Percentiles rank a stretch among this genome's conserved stretches.
Evolutionary conservation across 2,329 filamentous ascomycete species (phyloP).

Genomic region (Sporothrix inflata): DNA sequence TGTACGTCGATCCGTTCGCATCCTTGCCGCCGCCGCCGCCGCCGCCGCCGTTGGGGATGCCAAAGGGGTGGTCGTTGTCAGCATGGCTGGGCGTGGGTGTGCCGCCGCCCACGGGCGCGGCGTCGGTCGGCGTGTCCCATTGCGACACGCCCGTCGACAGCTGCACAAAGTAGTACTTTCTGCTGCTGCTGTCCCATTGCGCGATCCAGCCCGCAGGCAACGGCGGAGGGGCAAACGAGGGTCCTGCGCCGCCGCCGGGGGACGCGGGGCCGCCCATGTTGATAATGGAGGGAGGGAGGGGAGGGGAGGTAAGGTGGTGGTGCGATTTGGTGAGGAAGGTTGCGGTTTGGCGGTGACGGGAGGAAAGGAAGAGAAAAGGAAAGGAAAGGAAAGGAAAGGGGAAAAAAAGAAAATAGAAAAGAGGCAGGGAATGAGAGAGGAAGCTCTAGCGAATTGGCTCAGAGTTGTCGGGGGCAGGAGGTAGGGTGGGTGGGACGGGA

Average conservation of each 20-base stretch:
- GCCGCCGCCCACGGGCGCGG: slow-evolving; percentile 61
- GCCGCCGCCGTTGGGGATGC: slow-evolving; percentile 45
- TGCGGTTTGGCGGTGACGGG: neutral
- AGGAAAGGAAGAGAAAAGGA: too few species aligned
- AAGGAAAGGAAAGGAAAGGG: neutral
- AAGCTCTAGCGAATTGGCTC: slow-evolving; percentile 19
- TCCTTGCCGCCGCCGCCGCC: slow-evolving; percentile 28
- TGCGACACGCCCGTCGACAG: slow-evolving; percentile 72
- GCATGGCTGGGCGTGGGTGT: slow-evolving; percentile 57
- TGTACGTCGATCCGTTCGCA: slow-evolving; percentile 50
- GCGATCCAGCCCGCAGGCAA: slow-evolving; percentile 70
- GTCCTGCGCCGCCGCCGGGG: slow-evolving; percentile 61
- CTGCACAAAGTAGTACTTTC: slow-evolving; percentile 73
- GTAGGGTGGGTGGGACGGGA: neutral
- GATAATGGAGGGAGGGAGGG: neutral
- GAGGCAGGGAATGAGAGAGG: neutral
- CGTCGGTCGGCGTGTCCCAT: slow-evolving; percentile 71
- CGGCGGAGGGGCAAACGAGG: slow-evolving; percentile 61
- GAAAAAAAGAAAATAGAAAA: neutral
- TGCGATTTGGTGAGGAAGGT: neutral
- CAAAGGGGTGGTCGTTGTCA: slow-evolving; percentile 64
- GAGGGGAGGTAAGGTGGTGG: neutral
- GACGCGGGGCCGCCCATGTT: slow-evolving; percentile 61
- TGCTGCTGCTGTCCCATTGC: slow-evolving; percentile 67
- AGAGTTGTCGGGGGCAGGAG: slow-evolving; percentile 1